Base-by-base conservation (phyloP, 2,329 filamentous ascomycete species). In the Phaeosphaeriaceae sp. region DNA sequence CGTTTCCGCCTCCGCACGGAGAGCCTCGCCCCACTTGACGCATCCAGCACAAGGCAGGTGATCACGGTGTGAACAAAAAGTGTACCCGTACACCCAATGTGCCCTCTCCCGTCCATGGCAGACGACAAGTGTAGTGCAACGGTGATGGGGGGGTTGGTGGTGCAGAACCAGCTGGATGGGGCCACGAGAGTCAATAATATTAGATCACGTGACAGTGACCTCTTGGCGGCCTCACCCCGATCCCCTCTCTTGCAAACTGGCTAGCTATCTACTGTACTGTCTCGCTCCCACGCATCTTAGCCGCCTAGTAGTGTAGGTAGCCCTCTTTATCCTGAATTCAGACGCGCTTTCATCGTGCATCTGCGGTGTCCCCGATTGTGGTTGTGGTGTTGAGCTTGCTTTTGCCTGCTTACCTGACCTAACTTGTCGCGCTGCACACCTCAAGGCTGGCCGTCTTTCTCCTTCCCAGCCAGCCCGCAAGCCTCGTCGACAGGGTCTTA, bases 141-240 rank as follows among this genome's bases (percentile, higher is more conserved):
- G 26, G 18, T 13, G 23, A 13, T 15, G 28, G 38, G n/a, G n/a
- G n/a, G n/a, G n/a, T n/a, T n/a, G 16, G 20, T 32, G 38, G 20
- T 41, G 38, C 38, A 41, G 28, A 17, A 28, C 16, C 21, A n/a
- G 37, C 32, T 28, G 45, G 52, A 49, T 49, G 52, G 52, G 51
- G 43, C 20, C 9, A 16, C 7, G 9, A 18, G 17, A 42, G 45
- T 48, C 50, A 56, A 50, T 48, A 43, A 50, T 54, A 54, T 37
- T 21, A 15, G 28, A 30, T 57, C 54, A 54, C 54, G 54, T 52
- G 54, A 39, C 23, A 11, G 23, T n/a, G n/a, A n/a, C 5, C 23
- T 33, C 54, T 57, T 50, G 54, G 54, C 54, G 43, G 37, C 38
- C 36, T 40, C 16, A 34, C 45, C 39, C 44, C 42, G 36, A 52